These are phyloP conservation scores for Raphanus raphanistrum DNA, from an alignment of 345 rosid species.

Conservation along the genomic window DNA sequence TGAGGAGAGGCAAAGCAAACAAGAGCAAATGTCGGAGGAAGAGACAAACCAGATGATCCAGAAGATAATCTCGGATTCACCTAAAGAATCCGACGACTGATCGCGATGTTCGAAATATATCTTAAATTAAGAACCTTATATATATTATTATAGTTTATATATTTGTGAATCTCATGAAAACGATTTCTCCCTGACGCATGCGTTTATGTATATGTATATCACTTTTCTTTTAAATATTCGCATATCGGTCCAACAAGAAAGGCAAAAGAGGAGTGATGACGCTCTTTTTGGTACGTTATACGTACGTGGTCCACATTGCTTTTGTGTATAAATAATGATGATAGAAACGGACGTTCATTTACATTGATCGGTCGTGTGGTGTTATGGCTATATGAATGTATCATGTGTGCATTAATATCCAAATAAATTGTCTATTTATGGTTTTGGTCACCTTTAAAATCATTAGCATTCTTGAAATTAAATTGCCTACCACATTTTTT, in stretches of 20 bases:
- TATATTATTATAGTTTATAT: slow-evolving; percentile 6
- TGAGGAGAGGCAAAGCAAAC: slow-evolving; percentile 56
- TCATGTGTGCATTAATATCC: slow-evolving; percentile 1
- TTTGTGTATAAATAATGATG: neutral
- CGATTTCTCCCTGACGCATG: slow-evolving; percentile 37
- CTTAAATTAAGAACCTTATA: slow-evolving; percentile 22
- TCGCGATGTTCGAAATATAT: slow-evolving; percentile 32
- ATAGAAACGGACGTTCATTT: slow-evolving; percentile 22
- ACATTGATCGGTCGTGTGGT: slow-evolving; percentile 13
- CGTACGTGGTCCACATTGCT: slow-evolving; percentile 38
- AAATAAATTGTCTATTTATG: slow-evolving; percentile 10
- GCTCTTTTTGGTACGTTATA: slow-evolving; percentile 33
- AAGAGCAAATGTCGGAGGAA: slow-evolving; percentile 77
- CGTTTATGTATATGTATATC: slow-evolving; percentile 22
- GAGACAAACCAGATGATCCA: slow-evolving; percentile 78
- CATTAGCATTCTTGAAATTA: no score
- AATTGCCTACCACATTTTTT: no score
- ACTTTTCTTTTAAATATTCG: slow-evolving; percentile 9
- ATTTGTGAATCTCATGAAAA: slow-evolving; percentile 32
- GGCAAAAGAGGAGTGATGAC: slow-evolving; percentile 26
- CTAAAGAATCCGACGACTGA: slow-evolving; percentile 50
- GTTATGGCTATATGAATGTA: slow-evolving; percentile 11
- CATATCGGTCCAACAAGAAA: slow-evolving; percentile 39
- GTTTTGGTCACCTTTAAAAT: neutral
- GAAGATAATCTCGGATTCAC: slow-evolving; percentile 62